Evolutionary conservation across 495 filamentous ascomycete genomes (phyloP).

Genomic region (Paragyromitra xinjiangensis): DNA sequence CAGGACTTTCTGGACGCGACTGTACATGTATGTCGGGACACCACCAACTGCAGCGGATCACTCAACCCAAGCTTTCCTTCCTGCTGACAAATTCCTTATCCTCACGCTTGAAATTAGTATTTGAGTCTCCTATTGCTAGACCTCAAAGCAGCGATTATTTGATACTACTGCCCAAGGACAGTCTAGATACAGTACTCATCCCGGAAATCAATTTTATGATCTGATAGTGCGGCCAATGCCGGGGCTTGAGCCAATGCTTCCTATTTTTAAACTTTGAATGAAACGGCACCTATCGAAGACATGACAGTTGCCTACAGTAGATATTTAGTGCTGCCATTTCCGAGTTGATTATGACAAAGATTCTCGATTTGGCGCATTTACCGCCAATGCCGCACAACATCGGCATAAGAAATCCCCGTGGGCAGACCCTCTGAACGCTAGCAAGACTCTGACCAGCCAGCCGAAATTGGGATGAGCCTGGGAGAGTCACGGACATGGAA

Average conservation of each 20-base stretch:
- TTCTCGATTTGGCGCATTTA: constrained; percentile 26
- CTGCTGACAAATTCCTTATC: not conserved
- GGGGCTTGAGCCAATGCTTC: not conserved
- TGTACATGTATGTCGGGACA: too few relatives aligned
- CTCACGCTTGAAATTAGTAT: not conserved
- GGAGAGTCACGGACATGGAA: not conserved
- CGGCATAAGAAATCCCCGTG: not conserved
- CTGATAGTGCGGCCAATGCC: not conserved
- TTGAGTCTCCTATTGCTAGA: not conserved
- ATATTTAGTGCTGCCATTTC: not conserved
- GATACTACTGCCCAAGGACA: not conserved
- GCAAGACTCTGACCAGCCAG: constrained; percentile 5
- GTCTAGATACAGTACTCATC: not conserved
- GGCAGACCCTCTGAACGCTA: not conserved
- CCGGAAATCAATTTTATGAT: not conserved
- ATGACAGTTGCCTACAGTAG: not conserved
- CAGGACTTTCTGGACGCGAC: too few relatives aligned
- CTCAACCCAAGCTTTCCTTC: too few relatives aligned
- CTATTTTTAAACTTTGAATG: not conserved
- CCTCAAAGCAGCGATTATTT: not conserved
- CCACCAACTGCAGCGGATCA: too few relatives aligned
- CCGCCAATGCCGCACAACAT: constrained; percentile 18
- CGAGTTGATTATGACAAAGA: constrained; percentile 22
- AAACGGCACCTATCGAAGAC: not conserved
- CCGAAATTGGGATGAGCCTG: not conserved